These are phyloP conservation scores for Lactarius sanguifluus DNA, from an alignment of 768 basidiomycete genomes.

Conservation along the genomic window DNA sequence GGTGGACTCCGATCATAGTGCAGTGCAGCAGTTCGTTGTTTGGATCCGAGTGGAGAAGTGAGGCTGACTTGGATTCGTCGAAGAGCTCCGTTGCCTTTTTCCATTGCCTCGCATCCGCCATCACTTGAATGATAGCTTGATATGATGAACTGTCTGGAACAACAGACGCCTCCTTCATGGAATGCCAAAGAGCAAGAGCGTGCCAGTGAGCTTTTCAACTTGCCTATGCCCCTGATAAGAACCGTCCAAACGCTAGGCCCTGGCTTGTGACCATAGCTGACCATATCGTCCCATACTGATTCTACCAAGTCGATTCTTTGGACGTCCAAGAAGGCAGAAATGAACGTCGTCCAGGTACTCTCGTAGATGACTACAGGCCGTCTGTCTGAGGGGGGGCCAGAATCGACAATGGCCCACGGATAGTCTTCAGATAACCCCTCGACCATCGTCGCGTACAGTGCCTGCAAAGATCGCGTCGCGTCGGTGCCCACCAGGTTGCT, in stretches of 20 bases:
- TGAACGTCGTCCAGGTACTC: slow-evolving; percentile 61
- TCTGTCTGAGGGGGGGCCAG: slow-evolving; percentile 38
- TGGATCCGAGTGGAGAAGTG: slow-evolving; percentile 32
- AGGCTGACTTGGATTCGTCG: slow-evolving; percentile 45
- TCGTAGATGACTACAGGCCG: slow-evolving; percentile 55
- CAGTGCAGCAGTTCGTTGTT: slow-evolving; percentile 57
- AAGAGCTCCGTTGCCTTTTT: slow-evolving; percentile 56
- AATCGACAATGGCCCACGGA: slow-evolving; percentile 53
- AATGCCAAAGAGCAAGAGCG: slow-evolving; percentile 59
- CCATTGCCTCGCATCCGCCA: slow-evolving; percentile 51
- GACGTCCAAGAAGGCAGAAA: slow-evolving; percentile 61
- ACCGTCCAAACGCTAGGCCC: slow-evolving; percentile 67
- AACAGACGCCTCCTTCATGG: slow-evolving; percentile 57
- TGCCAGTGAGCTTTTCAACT: slow-evolving; percentile 50
- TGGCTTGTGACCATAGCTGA: slow-evolving; percentile 48
- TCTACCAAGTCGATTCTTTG: slow-evolving; percentile 57
- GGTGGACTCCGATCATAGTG: slow-evolving; percentile 68
- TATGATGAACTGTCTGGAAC: slow-evolving; percentile 64
- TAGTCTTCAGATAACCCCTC: slow-evolving; percentile 51
- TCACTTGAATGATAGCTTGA: slow-evolving; percentile 63
- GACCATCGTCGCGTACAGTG: slow-evolving; percentile 52
- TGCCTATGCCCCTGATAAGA: slow-evolving; percentile 61
- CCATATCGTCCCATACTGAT: slow-evolving; percentile 68
- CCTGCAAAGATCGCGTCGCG: slow-evolving; percentile 40
- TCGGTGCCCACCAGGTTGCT: slow-evolving; percentile 43